phyloP scores from a whole-genome alignment of 305 asterid genomes.

The Stenogyne calaminthoides region DNA sequence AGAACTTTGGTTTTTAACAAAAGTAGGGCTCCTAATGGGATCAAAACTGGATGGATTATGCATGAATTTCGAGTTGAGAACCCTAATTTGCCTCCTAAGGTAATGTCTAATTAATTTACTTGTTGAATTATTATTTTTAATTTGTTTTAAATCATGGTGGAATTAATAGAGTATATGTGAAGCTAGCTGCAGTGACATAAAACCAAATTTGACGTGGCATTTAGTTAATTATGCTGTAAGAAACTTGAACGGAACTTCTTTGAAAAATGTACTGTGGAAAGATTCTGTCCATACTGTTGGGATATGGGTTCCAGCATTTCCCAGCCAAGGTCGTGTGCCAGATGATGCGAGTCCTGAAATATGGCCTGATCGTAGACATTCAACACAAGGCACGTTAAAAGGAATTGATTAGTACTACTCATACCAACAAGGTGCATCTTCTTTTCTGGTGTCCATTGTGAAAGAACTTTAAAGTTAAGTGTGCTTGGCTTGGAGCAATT shows the following conservation, averaged over 20 bases:
- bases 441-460: too few relatives aligned
- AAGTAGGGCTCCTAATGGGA: constrained; percentile 88
- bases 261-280: constrained; percentile 32
- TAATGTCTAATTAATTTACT: constrained; percentile 10
- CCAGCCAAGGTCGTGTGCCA: too few relatives aligned
- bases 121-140: not conserved
- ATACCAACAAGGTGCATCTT: too few relatives aligned
- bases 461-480: too few relatives aligned
- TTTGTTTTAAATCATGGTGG: too few relatives aligned
- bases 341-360: too few relatives aligned
- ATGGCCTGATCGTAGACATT: too few relatives aligned
- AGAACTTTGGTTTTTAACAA: constrained; percentile 84
- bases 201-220: constrained; percentile 33
- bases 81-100: constrained; percentile 93
- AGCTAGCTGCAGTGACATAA: not conserved
- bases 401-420: too few relatives aligned
- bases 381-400: too few relatives aligned
- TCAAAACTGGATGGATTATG: constrained; percentile 94
- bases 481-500: too few relatives aligned
- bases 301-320: too few relatives aligned
- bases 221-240: constrained; percentile 44
- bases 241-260: constrained; percentile 46
- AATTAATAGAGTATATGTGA: not conserved
- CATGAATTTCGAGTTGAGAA: constrained; percentile 89
- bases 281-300: constrained; percentile 33